Evolutionary conservation across 768 basidiomycete species (phyloP).

Genomic region (Baorangia bicolor): DNA sequence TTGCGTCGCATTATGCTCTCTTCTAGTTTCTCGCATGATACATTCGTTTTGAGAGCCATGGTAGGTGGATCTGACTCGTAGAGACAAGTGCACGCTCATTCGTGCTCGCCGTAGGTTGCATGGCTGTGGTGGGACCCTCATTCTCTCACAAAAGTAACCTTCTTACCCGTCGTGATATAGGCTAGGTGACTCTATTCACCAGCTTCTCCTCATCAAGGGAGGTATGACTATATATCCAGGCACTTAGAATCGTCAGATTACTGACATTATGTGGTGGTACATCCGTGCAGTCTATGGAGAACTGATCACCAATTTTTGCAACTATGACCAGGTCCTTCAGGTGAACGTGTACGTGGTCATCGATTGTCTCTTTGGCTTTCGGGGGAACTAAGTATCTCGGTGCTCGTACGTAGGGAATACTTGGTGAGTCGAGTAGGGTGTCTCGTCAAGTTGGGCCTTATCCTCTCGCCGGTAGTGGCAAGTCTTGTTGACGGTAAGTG

Average conservation of each 20-base stretch:
- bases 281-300: constrained; percentile 8
- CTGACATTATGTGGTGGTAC: constrained; percentile 4
- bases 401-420: constrained; percentile 6
- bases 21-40: constrained; percentile 10
- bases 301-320: constrained; percentile 14
- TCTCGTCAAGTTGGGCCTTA: neutral
- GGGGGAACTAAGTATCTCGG: neutral
- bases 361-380: neutral
- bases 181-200: constrained; percentile 15
- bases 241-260: neutral
- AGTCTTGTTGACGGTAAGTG: constrained; percentile 19
- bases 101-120: constrained; percentile 5
- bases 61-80: neutral
- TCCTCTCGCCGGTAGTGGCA: constrained; percentile 17
- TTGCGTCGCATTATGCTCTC: neutral
- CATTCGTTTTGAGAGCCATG: constrained; percentile 4
- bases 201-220: constrained; percentile 17
- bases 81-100: neutral
- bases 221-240: constrained; percentile 3
- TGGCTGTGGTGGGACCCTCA: constrained; percentile 15
- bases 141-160: neutral
- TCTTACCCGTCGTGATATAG: constrained; percentile 6
- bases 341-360: constrained; percentile 13
- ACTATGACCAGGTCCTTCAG: constrained; percentile 4
- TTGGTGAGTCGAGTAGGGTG: constrained; percentile 8